A percentile compares a stretch with the other conserved stretches of the same genome.
These are phyloP conservation scores for Calocybe cyanea DNA, from an alignment of 768 basidiomycete genomes.

Conservation along the genomic window DNA sequence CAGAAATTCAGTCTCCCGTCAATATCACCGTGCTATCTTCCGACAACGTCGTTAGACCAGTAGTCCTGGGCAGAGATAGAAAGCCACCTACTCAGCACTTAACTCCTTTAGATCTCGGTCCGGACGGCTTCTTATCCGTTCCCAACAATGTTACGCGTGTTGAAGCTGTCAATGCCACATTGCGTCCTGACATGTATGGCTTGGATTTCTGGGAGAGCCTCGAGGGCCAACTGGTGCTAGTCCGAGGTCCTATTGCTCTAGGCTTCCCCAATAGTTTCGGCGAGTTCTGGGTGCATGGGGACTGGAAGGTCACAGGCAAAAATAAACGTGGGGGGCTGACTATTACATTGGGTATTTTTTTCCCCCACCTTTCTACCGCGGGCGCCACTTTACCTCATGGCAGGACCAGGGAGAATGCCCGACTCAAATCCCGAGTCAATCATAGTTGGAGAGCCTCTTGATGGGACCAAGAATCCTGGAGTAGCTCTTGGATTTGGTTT, in stretches of 20 bases:
- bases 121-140: conserved; percentile 51
- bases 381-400: neutral
- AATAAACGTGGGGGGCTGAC: conserved; percentile 55
- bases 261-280: conserved; percentile 51
- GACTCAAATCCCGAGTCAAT: conserved; percentile 57
- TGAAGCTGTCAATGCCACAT: conserved; percentile 39
- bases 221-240: conserved; percentile 53
- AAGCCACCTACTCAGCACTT: conserved; percentile 47
- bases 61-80: conserved; percentile 51
- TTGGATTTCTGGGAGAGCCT: conserved; percentile 66
- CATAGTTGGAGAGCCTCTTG: conserved; percentile 50
- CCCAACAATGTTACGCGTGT: conserved; percentile 51
- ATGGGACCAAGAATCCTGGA: conserved; percentile 47
- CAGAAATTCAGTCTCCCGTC: conserved; percentile 44
- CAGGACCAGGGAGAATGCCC: conserved; percentile 47
- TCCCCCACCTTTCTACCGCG: neutral
- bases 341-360: conserved; percentile 39
- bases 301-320: conserved; percentile 52
- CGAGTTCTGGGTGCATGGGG: conserved; percentile 57
- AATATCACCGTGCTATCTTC: conserved; percentile 41
- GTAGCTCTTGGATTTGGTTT: conserved; percentile 43
- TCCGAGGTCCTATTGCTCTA: conserved; percentile 43
- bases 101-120: conserved; percentile 46
- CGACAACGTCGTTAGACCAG: conserved; percentile 41
- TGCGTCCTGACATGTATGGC: conserved; percentile 50